Evolutionary conservation across 1,139 yeast genomes (phyloP).

Genomic region (Geotrichum aggregatum): DNA sequence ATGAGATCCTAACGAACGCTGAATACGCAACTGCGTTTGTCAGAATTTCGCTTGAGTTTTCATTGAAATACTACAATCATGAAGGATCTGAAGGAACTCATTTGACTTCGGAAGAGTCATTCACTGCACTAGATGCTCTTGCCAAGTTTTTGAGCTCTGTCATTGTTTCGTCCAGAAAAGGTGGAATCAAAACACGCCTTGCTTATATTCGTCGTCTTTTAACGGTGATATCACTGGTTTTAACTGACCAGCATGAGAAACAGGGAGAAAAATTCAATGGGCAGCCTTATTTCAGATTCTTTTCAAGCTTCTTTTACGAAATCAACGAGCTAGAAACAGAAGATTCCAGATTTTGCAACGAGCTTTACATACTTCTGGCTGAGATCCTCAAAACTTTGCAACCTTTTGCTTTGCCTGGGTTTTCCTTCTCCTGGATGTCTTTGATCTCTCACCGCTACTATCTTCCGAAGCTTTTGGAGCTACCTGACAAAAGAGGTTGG

Average conservation of each 20-base stretch:
- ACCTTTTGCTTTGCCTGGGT: conserved; percentile 89
- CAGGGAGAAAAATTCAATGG: conserved; percentile 65
- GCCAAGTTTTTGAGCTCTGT: conserved; percentile 69
- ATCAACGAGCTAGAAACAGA: conserved; percentile 38
- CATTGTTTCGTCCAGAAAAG: conserved; percentile 48
- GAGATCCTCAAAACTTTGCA: conserved; percentile 71
- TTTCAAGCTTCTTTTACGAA: conserved; percentile 72
- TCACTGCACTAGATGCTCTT: conserved; percentile 75
- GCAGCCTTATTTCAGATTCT: conserved; percentile 83
- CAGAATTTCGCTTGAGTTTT: conserved; percentile 70
- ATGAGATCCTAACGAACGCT: conserved; percentile 60
- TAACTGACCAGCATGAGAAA: conserved; percentile 75
- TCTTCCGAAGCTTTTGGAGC: conserved; percentile 67
- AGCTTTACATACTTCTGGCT: conserved; percentile 59
- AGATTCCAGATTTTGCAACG: conserved; percentile 41
- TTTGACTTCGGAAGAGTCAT: conserved; percentile 42
- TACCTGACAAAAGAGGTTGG: conserved; percentile 59
- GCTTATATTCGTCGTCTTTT: conserved; percentile 52
- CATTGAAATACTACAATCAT: conserved; percentile 53
- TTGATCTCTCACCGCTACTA: conserved; percentile 86
- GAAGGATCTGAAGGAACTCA: conserved; percentile 43
- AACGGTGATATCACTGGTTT: conserved; percentile 62
- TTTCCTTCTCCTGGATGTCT: conserved; percentile 93
- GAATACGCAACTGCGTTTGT: conserved; percentile 64
- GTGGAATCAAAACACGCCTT: conserved; percentile 27